Conservation (phyloP, 352 stramenopile species). For the Globisporangium alternatum region DNA sequence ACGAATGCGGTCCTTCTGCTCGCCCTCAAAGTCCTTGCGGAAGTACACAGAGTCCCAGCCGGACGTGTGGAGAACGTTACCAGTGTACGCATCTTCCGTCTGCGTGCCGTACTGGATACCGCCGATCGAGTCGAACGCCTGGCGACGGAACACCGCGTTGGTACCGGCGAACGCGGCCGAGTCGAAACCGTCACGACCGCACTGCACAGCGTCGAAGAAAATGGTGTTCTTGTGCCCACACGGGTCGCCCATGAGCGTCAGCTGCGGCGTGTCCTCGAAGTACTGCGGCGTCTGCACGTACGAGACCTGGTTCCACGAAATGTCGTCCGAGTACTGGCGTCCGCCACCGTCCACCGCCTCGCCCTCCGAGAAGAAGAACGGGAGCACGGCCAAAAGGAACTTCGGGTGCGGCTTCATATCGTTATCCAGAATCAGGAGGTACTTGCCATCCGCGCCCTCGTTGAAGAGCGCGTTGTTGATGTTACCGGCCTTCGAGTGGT, state of each 20-base stretch:
- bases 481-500: constrained; percentile 92
- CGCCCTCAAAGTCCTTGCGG: constrained; percentile 88
- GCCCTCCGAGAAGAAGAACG: constrained; percentile 89
- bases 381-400: constrained; percentile 81
- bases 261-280: constrained; percentile 83
- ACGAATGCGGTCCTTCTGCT: constrained; percentile 82
- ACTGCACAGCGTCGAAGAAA: constrained; percentile 90
- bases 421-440: constrained; percentile 91
- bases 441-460: constrained; percentile 86
- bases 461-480: constrained; percentile 91
- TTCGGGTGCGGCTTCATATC: constrained; percentile 91
- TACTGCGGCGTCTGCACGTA: constrained; percentile 91
- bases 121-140: constrained; percentile 87
- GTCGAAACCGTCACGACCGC: constrained; percentile 85
- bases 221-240: constrained; percentile 90
- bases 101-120: constrained; percentile 89
- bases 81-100: constrained; percentile 89
- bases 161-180: constrained; percentile 87
- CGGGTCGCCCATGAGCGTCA: constrained; percentile 84
- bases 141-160: constrained; percentile 87
- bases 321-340: constrained; percentile 86
- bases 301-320: constrained; percentile 88
- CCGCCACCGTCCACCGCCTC: constrained; percentile 81
- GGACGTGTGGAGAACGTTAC: constrained; percentile 80
- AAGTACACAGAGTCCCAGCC: constrained; percentile 89